A percentile compares a stretch with the other conserved stretches of the same genome.
These are phyloP conservation scores for Zoysia pacifica DNA, from an alignment of 176 grass and related monocot species.

Conservation along the genomic window DNA sequence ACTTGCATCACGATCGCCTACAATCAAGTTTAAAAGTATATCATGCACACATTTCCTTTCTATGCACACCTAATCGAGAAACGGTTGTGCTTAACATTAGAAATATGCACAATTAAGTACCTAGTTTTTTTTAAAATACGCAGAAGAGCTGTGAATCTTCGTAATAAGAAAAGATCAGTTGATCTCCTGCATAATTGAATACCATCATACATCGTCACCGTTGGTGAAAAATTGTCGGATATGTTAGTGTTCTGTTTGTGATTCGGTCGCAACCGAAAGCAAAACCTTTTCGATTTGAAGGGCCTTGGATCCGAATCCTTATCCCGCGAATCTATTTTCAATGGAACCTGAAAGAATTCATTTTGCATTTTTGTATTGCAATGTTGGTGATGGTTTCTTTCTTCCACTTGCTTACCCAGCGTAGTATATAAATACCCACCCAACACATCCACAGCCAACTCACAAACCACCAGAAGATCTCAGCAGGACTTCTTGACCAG, in stretches of 20 bases:
- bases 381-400: background rate
- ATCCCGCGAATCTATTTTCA: background rate
- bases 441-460: background rate
- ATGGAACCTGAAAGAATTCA: background rate
- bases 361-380: background rate
- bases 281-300: background rate
- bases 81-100: background rate
- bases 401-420: slow-evolving; percentile 26
- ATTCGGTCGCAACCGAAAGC: background rate
- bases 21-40: background rate
- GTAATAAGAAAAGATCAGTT: too few relatives aligned
- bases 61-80: background rate
- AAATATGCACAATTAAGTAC: background rate
- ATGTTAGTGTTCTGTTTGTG: background rate
- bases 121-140: background rate
- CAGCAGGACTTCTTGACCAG: slow-evolving; percentile 21
- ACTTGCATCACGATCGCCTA: background rate
- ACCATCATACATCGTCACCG: too few relatives aligned
- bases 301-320: background rate
- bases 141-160: background rate
- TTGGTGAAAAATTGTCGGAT: background rate
- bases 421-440: slow-evolving; percentile 53
- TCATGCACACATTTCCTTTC: background rate
- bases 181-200: too few relatives aligned
- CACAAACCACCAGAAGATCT: slow-evolving; percentile 24